phyloP scores from a whole-genome alignment of 208 protist species.

The Crithidia fasciculata region DNA sequence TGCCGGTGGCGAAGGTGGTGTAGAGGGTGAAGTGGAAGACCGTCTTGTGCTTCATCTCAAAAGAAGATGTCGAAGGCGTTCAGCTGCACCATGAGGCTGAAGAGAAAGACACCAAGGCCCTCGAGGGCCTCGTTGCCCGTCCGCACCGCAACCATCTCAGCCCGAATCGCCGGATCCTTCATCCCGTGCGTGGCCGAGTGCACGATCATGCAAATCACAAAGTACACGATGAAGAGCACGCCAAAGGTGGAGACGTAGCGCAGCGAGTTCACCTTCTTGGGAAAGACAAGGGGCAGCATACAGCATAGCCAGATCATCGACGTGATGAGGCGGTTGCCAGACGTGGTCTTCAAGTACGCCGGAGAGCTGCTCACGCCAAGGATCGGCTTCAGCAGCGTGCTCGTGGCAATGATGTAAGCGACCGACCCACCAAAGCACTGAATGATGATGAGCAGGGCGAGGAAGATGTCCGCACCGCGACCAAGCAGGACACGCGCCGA shows the following conservation, averaged over 20 bases:
- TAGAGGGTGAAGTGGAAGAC: slow-evolving; percentile 50
- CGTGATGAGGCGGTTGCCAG: slow-evolving; percentile 37
- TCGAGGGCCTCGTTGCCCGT: slow-evolving; percentile 44
- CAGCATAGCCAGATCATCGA: slow-evolving; percentile 55
- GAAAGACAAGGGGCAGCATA: slow-evolving; percentile 78
- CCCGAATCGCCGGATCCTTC: slow-evolving; percentile 37
- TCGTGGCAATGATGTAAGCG: slow-evolving; percentile 70
- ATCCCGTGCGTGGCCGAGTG: slow-evolving; percentile 45
- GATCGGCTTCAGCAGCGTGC: slow-evolving; percentile 50
- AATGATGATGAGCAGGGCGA: slow-evolving; percentile 66
- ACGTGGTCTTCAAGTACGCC: slow-evolving; percentile 51
- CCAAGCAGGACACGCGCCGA: slow-evolving; percentile 60
- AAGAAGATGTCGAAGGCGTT: slow-evolving; percentile 68
- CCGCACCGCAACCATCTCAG: slow-evolving; percentile 35
- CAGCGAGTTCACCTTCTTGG: slow-evolving; percentile 76
- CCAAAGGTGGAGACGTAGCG: slow-evolving; percentile 75
- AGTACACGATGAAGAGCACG: slow-evolving; percentile 70
- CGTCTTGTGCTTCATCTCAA: slow-evolving; percentile 49
- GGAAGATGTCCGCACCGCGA: slow-evolving; percentile 56
- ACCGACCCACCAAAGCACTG: slow-evolving; percentile 79
- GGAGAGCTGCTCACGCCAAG: slow-evolving; percentile 17
- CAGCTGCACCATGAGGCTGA: slow-evolving; percentile 68
- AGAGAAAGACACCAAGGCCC: slow-evolving; percentile 61
- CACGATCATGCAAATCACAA: slow-evolving; percentile 62
- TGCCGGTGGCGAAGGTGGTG: slow-evolving; percentile 51